A percentile compares a stretch with the other conserved stretches of the same genome.
phyloP scores from a whole-genome alignment of 352 stramenopile species.

The Globisporangium canariense region DNA sequence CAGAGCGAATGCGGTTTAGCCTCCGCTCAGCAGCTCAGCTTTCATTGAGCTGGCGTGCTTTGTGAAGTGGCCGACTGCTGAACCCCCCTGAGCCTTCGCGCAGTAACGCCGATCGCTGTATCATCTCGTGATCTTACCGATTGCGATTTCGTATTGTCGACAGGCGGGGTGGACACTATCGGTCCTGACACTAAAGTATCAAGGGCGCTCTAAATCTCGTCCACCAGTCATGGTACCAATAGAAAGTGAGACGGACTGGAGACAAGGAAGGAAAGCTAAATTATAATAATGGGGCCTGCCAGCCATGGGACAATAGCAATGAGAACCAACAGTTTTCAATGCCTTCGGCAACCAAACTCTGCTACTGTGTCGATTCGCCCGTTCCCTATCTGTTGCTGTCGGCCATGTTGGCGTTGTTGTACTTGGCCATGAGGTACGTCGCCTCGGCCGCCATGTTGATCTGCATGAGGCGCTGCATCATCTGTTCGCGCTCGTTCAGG shows the following conservation, averaged over 20 bases:
- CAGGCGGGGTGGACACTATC: too few relatives aligned
- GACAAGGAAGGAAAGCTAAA: neutral
- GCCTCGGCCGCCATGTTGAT: conserved; percentile 64
- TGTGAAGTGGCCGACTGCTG: too few relatives aligned
- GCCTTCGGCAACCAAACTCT: too few relatives aligned
- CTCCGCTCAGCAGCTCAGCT: too few relatives aligned
- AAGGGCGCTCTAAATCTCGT: neutral
- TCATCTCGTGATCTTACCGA: neutral
- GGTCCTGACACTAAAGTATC: neutral
- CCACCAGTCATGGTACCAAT: neutral
- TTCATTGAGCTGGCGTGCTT: too few relatives aligned
- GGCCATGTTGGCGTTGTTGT: conserved; percentile 57
- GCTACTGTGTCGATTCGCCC: neutral
- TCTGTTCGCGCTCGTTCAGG: conserved; percentile 32
- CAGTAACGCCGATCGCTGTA: too few relatives aligned
- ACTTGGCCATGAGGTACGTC: conserved; percentile 72
- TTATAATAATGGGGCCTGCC: neutral
- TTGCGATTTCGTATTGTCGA: neutral
- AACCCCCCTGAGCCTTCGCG: too few relatives aligned
- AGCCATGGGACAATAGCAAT: neutral
- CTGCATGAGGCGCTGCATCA: conserved; percentile 63
- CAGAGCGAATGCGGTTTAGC: too few relatives aligned
- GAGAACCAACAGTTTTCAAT: neutral
- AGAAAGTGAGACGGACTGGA: neutral
- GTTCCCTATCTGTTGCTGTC: conserved; percentile 19